phyloP scores from a whole-genome alignment of 2,329 filamentous ascomycete species.

The Trichoderma koningii region DNA sequence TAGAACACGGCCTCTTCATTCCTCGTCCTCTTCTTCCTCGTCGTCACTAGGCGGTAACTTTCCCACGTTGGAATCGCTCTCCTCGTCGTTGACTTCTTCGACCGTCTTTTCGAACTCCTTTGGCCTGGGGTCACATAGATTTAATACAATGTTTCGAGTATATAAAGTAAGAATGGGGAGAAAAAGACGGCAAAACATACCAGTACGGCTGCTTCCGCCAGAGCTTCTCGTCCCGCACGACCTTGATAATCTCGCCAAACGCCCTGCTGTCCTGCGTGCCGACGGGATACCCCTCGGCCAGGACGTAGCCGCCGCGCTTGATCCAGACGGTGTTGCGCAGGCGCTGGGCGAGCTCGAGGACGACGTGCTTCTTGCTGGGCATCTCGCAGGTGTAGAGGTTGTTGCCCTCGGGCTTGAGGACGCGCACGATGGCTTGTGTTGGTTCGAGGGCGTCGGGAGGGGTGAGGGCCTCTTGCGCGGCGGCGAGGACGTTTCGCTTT shows the following conservation, averaged over 20 bases:
- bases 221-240: conserved; percentile 85
- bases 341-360: conserved; percentile 79
- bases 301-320: conserved; percentile 81
- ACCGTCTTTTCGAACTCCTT: conserved; percentile 72
- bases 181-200: conserved; percentile 50
- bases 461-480: conserved; percentile 68
- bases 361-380: conserved; percentile 63
- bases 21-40: conserved; percentile 49
- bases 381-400: conserved; percentile 81
- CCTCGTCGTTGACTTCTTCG: conserved; percentile 65
- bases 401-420: conserved; percentile 83
- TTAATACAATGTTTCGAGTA: background rate
- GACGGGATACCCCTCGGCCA: conserved; percentile 69
- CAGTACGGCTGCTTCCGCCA: conserved; percentile 92
- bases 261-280: conserved; percentile 75
- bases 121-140: conserved; percentile 58
- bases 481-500: conserved; percentile 76
- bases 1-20: too few species aligned
- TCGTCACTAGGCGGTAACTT: conserved; percentile 83
- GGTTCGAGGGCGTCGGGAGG: conserved; percentile 60
- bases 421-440: conserved; percentile 71
- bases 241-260: conserved; percentile 85
- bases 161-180: background rate
- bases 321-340: conserved; percentile 96
- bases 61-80: conserved; percentile 77